Evolutionary conservation across 1,284 basidiomycete species (phyloP).

Genomic region (Vanrija humicola): DNA sequence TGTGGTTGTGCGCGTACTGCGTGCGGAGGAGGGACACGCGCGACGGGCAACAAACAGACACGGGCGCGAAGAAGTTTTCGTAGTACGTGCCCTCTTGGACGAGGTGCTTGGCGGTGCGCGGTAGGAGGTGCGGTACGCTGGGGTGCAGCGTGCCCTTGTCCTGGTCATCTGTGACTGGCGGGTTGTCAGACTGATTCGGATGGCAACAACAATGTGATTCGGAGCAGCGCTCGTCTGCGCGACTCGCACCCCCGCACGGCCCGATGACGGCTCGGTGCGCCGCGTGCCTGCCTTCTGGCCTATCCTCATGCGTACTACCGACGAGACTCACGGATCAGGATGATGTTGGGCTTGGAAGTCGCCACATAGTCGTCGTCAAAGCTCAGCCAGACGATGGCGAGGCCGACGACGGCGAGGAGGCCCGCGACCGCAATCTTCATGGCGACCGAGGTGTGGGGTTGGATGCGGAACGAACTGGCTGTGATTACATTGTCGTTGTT

Average conservation of each 20-base stretch:
- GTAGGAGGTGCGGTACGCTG: constrained; percentile 9
- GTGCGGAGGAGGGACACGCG: constrained; percentile 29
- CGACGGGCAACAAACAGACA: constrained; percentile 35
- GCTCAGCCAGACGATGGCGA: no score
- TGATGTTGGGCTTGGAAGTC: constrained; percentile 23
- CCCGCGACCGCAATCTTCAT: no score
- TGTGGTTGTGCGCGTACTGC: constrained; percentile 38
- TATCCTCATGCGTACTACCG: no score
- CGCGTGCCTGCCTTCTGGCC: no score
- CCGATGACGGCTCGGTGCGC: no score
- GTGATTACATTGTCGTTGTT: no score
- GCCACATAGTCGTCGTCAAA: no score
- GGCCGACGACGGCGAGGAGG: no score
- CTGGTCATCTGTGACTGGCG: constrained; percentile 31
- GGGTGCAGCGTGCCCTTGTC: constrained; percentile 19
- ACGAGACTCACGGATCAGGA: constrained; percentile 22
- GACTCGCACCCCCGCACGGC: no score
- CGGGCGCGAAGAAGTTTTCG: constrained; percentile 31
- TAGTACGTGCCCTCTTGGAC: constrained; percentile 24
- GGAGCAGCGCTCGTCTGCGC: background rate
- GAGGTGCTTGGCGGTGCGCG: constrained; percentile 20
- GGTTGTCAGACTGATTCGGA: background rate
- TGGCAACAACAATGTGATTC: no score
- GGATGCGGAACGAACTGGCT: no score
- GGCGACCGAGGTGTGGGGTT: no score